Evolutionary conservation across 306 rosid genomes (phyloP), one percentile per base, ranked within the genome.

Genomic region (Boehmeria nivea): DNA sequence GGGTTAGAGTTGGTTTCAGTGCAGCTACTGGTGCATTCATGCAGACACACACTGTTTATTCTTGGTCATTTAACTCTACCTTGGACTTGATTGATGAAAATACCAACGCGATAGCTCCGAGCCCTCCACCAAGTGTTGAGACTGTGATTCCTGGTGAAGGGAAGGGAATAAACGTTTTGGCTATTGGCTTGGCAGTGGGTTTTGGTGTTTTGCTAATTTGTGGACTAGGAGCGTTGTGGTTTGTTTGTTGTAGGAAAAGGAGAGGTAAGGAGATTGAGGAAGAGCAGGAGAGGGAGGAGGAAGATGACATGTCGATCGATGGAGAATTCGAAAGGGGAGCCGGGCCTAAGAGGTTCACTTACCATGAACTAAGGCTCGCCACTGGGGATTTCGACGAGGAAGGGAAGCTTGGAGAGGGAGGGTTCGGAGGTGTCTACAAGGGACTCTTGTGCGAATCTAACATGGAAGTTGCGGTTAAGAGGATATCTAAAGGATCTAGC

Each of bases 401-500:
- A 23, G 53, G 59, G 9, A 62, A 53, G 51, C 59, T 39, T 12
- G 67, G 67, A 28, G 40, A 63, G 28, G 67, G 67, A 37, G 59
- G 59, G 3, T 63, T 53, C 8, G 67, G 67, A 38, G 38, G 56
- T 1, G 67, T 61, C 43, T 61, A 61, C 22, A 37, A 12, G 18
- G 67, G 67, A 20, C 10, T 25, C 21, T 36, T 36, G 31, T 16
- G 24, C 26, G 43, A 36, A 2, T 7, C 26, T 11, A 73, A 63
- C 38, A 61, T 61, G 0, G 68, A 72, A 65, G 74, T 87, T 7
- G 95, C 83, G 3, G 86, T 87, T 16, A 87, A 87, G 60, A 87
- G 77, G 66, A 72, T 87, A 8, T 78, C 84, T 8, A 87, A 78
- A 54, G 84, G 79, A 37, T 83, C 93, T 48, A 83, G 57, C 28